Conservation (phyloP, 352 stramenopile genomes). For the Phytophthora ramorum region DNA sequence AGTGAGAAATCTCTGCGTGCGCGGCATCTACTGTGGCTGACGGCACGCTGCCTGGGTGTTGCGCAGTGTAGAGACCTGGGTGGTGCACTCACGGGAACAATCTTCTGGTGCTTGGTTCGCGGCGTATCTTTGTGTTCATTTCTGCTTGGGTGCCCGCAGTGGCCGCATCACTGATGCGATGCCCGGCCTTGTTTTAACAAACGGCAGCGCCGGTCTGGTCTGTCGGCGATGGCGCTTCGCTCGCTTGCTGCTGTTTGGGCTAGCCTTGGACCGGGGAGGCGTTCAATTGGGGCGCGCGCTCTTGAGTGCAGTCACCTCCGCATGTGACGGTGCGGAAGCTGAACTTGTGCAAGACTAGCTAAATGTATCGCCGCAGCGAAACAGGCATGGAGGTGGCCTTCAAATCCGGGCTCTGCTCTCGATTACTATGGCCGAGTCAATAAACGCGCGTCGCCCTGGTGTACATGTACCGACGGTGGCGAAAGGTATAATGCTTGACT, state of each 20-base stretch:
- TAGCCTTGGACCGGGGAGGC: no score
- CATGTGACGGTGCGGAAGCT: conserved; percentile 15
- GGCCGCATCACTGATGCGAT: conserved; percentile 7
- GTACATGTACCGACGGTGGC: conserved; percentile 23
- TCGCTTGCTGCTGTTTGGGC: background rate
- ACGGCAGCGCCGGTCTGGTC: background rate
- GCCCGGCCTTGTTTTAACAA: conserved; percentile 24
- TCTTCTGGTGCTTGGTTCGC: conserved; percentile 27
- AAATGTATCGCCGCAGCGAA: conserved; percentile 15
- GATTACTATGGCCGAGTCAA: conserved; percentile 15
- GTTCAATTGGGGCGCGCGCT: no score
- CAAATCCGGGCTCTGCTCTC: conserved; percentile 15
- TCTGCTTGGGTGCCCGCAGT: conserved; percentile 11
- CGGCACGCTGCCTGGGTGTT: background rate
- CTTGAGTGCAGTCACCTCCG: background rate
- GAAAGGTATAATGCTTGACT: background rate
- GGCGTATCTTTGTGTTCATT: conserved; percentile 26
- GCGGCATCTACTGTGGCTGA: background rate
- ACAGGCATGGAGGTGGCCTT: conserved; percentile 1
- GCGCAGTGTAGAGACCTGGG: conserved; percentile 6
- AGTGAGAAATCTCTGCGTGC: background rate
- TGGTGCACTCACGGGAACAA: conserved; percentile 15
- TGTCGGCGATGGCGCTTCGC: background rate
- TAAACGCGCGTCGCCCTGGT: conserved; percentile 25
- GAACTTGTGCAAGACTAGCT: conserved; percentile 6